Evolutionary conservation across 495 filamentous ascomycete species (phyloP), one percentile per base, ranked within the genome.

Genomic region (Penicillium canariense): DNA sequence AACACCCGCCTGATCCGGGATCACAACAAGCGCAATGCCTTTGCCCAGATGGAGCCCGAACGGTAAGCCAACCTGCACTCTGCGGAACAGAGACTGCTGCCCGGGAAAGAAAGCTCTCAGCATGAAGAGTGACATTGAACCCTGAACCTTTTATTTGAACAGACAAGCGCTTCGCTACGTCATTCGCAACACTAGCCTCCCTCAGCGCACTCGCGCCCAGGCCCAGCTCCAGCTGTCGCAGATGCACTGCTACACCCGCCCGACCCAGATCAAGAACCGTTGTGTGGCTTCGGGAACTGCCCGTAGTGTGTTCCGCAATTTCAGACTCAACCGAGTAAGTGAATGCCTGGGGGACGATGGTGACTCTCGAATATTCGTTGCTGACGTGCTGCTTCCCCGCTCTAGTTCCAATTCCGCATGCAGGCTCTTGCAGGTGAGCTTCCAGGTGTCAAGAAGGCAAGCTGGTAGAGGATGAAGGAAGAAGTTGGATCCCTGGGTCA

Each of bases 131-230:
- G 26, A 31, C 15, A 9, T 17, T 31, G 26, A 20, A n/a, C 17
- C 28, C 39, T 43, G 20, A 44, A 30, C 23, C 15, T 52, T 34
- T 10, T 8, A 4, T 35, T 9, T 20, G 32, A 59, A 62, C 56
- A 96, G 94, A 68, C 94, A 98, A 88, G 94, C 95, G 25, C 87
- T 97, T 44, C 88, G 94, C 59, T 97, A 96, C 73, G 84, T 95
- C 59, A 87, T 96, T 71, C 90, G 87, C 68, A 98, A 98, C 72
- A 93, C 91, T 23, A 85, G 82, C 9, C 86, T 98, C 17, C 86
- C 91, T 6, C 77, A 82, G 44, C 84, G 92, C 58, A 84, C 84
- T 22, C 85, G 94, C 57, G 91, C 89, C 49, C 87, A 91, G 67
- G 94, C 95, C 34, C 92, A 97, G 76, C 79, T 98, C 25, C 84